Base-by-base conservation (phyloP, 345 rosid species). In the Populus simonii region DNA sequence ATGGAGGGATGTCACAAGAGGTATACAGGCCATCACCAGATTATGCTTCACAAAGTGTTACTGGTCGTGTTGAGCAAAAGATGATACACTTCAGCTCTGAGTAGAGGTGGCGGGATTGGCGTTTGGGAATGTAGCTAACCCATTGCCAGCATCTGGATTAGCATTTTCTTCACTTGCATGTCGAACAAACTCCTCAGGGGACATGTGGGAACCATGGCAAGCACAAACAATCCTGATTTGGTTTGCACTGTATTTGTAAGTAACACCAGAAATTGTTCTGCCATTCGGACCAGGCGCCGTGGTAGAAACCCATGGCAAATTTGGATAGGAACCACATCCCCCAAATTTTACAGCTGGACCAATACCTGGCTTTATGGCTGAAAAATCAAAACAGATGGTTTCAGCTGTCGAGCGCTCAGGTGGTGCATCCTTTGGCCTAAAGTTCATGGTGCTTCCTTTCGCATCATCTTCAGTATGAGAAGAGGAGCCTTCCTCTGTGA, bases 231-330 rank as follows among this genome's bases (percentile, higher is more conserved):
- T 93, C 84, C 82, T 88, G 73, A 96, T 89, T 83, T 89, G 97
- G 85, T 86, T 90, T 13, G 90, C 77, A 10, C 86, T 92, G 90
- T 70, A 96, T 76, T 85, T 82, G 80, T 96, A 96, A 16, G 98
- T 88, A 20, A 96, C 99, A 68, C 99, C 99, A 0, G 98, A 96
- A 71, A 96, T 92, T 23, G 97, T 90, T 81, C 91, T 82, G 3
- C 99, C 97, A 27, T 96, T 89, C 6, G 92, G 97, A 45, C 97
- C 98, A 61, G 91, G 86, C 16, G 89, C 94, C 0, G 93, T 94
- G 80, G 98, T 90, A 57, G 97, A 96, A 70, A 96, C 98, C 99
- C 99, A 94, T 5, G 98, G 99, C 73, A 96, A 80, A 83, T 93
- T 90, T 10, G 99, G 98, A 51, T 75, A 86, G 17, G 94, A 89